These are phyloP conservation scores for Panicum virgatum DNA, from an alignment of 202 grass and related monocot genomes.

Conservation along the genomic window DNA sequence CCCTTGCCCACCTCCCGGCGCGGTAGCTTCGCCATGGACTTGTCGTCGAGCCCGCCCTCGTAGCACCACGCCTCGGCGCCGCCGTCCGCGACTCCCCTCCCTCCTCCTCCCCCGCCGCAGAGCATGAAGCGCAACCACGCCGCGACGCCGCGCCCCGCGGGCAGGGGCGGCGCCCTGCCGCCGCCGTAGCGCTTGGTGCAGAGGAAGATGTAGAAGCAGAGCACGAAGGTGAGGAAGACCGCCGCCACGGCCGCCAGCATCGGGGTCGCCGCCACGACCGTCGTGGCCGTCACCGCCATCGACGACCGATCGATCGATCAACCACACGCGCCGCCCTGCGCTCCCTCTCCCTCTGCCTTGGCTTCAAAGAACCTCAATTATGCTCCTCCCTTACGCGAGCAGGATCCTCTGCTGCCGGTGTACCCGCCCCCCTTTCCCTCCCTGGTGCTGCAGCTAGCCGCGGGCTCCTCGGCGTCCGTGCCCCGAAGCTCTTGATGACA, in stretches of 20 bases:
- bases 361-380: slow-evolving; percentile 2
- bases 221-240: slow-evolving; percentile 64
- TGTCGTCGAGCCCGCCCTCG: slow-evolving; percentile 52
- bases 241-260: slow-evolving; percentile 49
- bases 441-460: background rate
- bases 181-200: slow-evolving; percentile 56
- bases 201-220: slow-evolving; percentile 75
- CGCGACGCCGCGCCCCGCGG: background rate
- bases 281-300: slow-evolving; percentile 48
- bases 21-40: slow-evolving; percentile 58
- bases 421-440: background rate
- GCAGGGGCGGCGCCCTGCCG: background rate
- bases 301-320: background rate
- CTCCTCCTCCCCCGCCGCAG: background rate
- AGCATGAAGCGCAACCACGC: slow-evolving; percentile 41
- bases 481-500: background rate
- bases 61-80: slow-evolving; percentile 43
- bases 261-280: slow-evolving; percentile 42
- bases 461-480: slow-evolving; percentile 8
- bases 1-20: slow-evolving; percentile 43
- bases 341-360: background rate
- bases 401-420: background rate
- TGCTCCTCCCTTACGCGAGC: background rate
- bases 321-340: background rate
- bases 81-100: background rate